phyloP scores from a whole-genome alignment of 805 yeast genomes.

The Candida verbasci region DNA sequence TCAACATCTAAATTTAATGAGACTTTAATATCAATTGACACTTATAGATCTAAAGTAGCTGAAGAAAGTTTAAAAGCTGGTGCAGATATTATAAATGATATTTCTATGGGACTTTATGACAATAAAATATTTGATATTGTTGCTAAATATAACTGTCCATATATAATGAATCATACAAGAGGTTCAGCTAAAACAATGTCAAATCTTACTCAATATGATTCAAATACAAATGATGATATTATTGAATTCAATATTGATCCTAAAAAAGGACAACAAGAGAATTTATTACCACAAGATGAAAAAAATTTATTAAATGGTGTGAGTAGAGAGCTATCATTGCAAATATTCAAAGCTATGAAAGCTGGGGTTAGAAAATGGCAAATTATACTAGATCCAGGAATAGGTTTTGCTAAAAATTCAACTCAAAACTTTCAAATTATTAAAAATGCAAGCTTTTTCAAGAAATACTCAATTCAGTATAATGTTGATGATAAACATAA shows the following conservation, averaged over 20 bases:
- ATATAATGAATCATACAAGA: constrained; percentile 78
- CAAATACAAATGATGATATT: constrained; percentile 30
- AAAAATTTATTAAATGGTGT: constrained; percentile 50
- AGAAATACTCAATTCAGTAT: constrained; percentile 43
- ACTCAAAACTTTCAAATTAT: constrained; percentile 66
- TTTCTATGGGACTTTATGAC: constrained; percentile 77
- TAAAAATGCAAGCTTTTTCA: constrained; percentile 44
- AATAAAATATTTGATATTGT: constrained; percentile 59
- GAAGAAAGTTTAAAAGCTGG: constrained; percentile 63
- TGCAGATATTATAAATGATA: constrained; percentile 89
- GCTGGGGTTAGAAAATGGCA: constrained; percentile 86
- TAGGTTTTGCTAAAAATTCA: constrained; percentile 90
- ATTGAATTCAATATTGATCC: constrained; percentile 34
- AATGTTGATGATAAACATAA: constrained; percentile 13
- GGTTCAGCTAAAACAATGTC: constrained; percentile 79
- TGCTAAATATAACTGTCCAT: constrained; percentile 69
- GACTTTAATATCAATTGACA: constrained; percentile 75
- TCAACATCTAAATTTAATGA: constrained; percentile 30
- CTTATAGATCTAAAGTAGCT: constrained; percentile 78
- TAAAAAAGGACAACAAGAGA: constrained; percentile 18
- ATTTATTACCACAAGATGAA: constrained; percentile 15
- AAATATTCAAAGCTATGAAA: constrained; percentile 51
- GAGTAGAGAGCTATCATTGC: constrained; percentile 58
- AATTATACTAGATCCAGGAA: constrained; percentile 86
- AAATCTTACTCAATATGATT: constrained; percentile 48